Base-by-base conservation (phyloP, 2,329 filamentous ascomycete species). In the Botrytis fragariae region DNA sequence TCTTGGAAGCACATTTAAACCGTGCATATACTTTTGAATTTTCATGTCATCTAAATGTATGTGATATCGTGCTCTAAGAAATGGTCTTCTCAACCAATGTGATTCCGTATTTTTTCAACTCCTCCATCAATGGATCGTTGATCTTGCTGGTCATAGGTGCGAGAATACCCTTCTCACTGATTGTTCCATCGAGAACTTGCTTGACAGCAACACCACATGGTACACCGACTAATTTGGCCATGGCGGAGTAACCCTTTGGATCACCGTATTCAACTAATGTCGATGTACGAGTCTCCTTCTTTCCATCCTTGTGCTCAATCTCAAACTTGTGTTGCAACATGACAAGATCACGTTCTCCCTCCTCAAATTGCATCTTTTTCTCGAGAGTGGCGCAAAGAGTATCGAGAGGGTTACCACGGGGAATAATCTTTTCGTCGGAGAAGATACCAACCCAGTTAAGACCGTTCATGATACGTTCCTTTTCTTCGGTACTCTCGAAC, bases 371-470 rank as follows among this genome's bases (percentile, higher is more conserved):
- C 93, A 97, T 97, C 90, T 97, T 97, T 86, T 93, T 85, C 86
- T 97, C 94, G 44, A 97, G 88, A 4, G 90, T 92, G 45, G 93
- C 93, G 85, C 94, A 97, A 57, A 97, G 89, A n/a, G 93, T 95
- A 83, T 97, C 95, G 37, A 97, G 88, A 6, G 94, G 92, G 85
- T 93, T 97, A 72, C 90, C 92, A 72, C 89, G 86, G 42, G 93
- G 91, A 9, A 84, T 91, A 80, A 92, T 94, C 81, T 88, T 83
- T 80, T 89, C 87, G 76, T 91, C 87, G 61, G 89, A 91, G 84
- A 94, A 92, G 75, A 90, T 81, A 44, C 87, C 88, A 77, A 92
- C 86, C 93, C 93, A 96, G 77, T 88, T 87, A 51, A 96, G 87
- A 73, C 93, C 93, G 67, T 86, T 85, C 68, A 96, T 81, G 80